Conservation (phyloP, 306 rosid species). For the Spatholobus suberectus region DNA sequence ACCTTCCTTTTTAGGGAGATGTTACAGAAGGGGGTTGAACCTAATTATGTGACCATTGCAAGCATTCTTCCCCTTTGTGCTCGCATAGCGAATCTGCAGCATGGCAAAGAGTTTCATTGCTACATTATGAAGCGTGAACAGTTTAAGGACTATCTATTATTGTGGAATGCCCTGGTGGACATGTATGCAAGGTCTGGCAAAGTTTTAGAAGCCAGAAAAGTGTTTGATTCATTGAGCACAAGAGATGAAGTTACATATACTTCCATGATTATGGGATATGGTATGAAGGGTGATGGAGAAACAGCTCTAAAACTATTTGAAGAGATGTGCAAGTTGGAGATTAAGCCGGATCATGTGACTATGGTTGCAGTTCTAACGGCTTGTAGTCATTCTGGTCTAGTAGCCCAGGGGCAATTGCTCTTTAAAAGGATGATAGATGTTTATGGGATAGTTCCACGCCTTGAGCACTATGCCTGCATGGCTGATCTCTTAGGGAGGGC, state of each 20-base stretch:
- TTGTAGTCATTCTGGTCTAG: conserved; percentile 89
- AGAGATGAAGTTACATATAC: conserved; percentile 88
- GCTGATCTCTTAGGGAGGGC: conserved; percentile 91
- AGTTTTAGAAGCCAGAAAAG: conserved; percentile 70
- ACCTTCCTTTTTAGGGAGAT: conserved; percentile 77
- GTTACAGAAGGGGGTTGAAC: conserved; percentile 64
- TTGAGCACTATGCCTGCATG: conserved; percentile 88
- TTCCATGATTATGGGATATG: conserved; percentile 84
- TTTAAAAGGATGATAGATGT: conserved; percentile 66
- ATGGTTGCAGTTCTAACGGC: conserved; percentile 85
- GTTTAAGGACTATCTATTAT: conserved; percentile 54
- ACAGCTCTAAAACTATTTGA: conserved; percentile 72
- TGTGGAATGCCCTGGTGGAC: conserved; percentile 87
- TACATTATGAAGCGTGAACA: conserved; percentile 65
- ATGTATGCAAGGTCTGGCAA: conserved; percentile 93
- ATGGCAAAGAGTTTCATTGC: conserved; percentile 90
- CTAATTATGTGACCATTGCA: conserved; percentile 80
- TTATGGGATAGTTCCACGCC: conserved; percentile 58
- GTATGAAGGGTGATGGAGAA: conserved; percentile 81
- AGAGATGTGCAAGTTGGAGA: conserved; percentile 64
- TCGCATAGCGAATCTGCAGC: conserved; percentile 83
- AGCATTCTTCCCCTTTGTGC: conserved; percentile 93
- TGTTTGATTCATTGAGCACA: conserved; percentile 69
- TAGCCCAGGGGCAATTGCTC: conserved; percentile 58
- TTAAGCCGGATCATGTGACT: conserved; percentile 82